phyloP scores from a whole-genome alignment of 2,329 filamentous ascomycete genomes.

The Fusarium coicis region DNA sequence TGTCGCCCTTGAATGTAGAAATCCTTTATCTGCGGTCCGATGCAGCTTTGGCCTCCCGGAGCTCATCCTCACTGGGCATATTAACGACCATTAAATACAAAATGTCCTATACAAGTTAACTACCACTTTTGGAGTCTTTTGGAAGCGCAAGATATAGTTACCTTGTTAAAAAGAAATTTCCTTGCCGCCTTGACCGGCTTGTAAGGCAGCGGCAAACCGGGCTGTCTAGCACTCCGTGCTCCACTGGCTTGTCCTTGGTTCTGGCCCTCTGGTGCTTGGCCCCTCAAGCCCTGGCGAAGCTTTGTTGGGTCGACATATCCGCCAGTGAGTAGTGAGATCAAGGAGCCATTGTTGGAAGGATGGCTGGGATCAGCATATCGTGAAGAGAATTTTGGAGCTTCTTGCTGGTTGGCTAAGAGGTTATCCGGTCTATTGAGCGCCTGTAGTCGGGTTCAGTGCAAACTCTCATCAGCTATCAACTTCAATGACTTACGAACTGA shows the following conservation, averaged over 20 bases:
- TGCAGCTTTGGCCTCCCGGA: neutral
- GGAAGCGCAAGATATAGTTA: neutral
- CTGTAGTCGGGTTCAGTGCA: neutral
- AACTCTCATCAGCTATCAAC: rapidly evolving
- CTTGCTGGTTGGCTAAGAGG: constrained; percentile 5
- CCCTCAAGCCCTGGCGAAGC: neutral
- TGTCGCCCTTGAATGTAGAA: neutral
- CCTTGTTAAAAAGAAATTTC: constrained; percentile 10
- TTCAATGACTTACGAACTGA: neutral
- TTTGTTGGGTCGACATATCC: constrained; percentile 4
- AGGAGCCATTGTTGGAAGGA: constrained; percentile 4
- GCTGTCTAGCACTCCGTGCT: neutral
- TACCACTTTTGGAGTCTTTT: rapidly evolving
- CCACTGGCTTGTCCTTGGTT: neutral
- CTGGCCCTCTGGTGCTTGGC: neutral
- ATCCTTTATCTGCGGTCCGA: neutral
- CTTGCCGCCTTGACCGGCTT: constrained; percentile 1
- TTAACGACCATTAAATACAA: constrained; percentile 17
- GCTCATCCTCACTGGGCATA: constrained; percentile 1
- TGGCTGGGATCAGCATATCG: constrained; percentile 13
- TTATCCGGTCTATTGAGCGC: constrained; percentile 6
- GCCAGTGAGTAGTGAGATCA: constrained; percentile 6
- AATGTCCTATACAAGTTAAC: neutral
- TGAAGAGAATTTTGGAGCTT: constrained; percentile 4
- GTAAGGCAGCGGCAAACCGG: neutral